Evolutionary conservation across 202 grass and related monocot species (phyloP), one percentile per base, ranked within the genome.

Genomic region (Schoenoplectus triqueter): DNA sequence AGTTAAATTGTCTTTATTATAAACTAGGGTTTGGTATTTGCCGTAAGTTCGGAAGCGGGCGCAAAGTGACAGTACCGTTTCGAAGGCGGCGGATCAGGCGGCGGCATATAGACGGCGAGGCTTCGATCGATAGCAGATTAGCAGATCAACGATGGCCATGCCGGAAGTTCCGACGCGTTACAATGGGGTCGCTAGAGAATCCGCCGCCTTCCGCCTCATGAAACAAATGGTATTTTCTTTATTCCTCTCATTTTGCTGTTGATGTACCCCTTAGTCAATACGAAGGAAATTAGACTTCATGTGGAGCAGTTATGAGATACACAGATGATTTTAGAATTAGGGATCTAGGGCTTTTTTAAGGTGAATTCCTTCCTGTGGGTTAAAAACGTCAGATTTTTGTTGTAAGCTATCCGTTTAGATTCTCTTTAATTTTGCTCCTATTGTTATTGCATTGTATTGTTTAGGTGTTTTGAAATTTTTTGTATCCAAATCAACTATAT

Each of bases 131-230:
- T 54, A 54, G 11, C 44, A 22, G 57, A 83, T 83, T 31, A 31
- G 31, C 31, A 31, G 31, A 31, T 31, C 51, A 80, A 73, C 78
- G 64, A 97, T 97, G 94, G 92, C 90, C 64, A 14, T 86, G 31
- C 94, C 94, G 11, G 91, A 94, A 85, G 85, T 85, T 80, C 90
- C 92, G 2, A 47, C 90, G 40, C 84, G 91, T 86, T 97, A 97
- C 88, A 87, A 92, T 10, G 94, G 94, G 50, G 86, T 97, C 86
- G 90, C 87, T 52, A 87, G 96, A 73, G 78, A 96, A 88, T 96
- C 96, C 82, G 87, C 96, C 82, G 96, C 96, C 84, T 99, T 99
- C 90, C 93, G 96, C 86, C 93, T 99, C 82, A 99, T 99, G 96
- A 99, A 99, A 75, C 93, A 99, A 83, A 99, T 95, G 96, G 96